A percentile compares a stretch with the other conserved stretches of the same genome.
These are phyloP conservation scores for Nannochloris sp. DNA, from an alignment of 139 green algal species.

Conservation along the genomic window DNA sequence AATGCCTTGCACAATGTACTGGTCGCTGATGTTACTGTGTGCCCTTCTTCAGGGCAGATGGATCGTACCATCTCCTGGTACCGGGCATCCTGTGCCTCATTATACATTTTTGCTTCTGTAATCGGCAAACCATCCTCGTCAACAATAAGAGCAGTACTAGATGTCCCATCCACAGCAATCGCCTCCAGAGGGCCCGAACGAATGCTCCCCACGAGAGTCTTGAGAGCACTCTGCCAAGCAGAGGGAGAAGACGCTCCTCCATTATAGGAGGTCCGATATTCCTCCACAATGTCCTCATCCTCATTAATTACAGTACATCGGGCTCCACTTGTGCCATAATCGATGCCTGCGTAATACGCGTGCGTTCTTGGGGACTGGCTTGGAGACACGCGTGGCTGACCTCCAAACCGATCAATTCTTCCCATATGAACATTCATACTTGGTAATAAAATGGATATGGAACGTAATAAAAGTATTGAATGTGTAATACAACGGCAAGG, in stretches of 20 bases:
- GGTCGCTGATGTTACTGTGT: slow-evolving; percentile 68
- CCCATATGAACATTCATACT: no score
- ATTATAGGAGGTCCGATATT: background rate
- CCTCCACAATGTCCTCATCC: slow-evolving; percentile 7
- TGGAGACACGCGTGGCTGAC: no score
- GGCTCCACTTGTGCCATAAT: slow-evolving; percentile 84
- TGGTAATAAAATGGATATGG: no score
- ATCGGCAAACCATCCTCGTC: slow-evolving; percentile 45
- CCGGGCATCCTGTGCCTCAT: slow-evolving; percentile 42
- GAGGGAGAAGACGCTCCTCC: background rate
- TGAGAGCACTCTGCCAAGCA: slow-evolving; percentile 22
- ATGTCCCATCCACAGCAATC: slow-evolving; percentile 82
- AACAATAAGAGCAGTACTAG: slow-evolving; percentile 73
- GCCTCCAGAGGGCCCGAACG: slow-evolving; percentile 9
- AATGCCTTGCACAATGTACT: slow-evolving; percentile 84
- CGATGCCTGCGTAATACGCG: slow-evolving; percentile 61
- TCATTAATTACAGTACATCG: slow-evolving; percentile 67
- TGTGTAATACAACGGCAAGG: no score
- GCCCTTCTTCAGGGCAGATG: slow-evolving; percentile 52
- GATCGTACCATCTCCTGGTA: slow-evolving; percentile 36
- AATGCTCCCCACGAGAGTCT: slow-evolving; percentile 32
- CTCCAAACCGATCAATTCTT: no score
- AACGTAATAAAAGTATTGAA: no score
- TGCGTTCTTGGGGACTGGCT: background rate
- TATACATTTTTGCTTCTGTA: slow-evolving; percentile 64